Percentiles rank a stretch among this genome's conserved stretches.
phyloP scores from a whole-genome alignment of 495 filamentous ascomycete species.

The Penicillium taxi region DNA sequence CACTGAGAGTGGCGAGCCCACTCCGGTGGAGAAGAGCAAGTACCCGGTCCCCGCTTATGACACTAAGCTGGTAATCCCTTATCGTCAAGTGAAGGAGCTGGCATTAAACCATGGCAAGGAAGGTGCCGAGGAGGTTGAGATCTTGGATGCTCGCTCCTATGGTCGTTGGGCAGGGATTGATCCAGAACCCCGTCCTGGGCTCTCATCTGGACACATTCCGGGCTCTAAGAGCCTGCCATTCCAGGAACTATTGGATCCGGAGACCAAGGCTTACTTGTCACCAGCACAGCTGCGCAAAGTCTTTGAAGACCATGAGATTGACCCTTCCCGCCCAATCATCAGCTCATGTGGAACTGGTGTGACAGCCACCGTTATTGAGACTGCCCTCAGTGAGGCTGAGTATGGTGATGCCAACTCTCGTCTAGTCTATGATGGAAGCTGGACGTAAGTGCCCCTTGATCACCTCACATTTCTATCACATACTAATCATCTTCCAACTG shows the following conservation, averaged over 20 bases:
- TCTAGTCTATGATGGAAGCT: slow-evolving; percentile 89
- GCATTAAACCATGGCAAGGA: slow-evolving; percentile 70
- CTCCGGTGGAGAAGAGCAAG: slow-evolving; percentile 44
- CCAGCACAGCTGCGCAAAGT: slow-evolving; percentile 61
- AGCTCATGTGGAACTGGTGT: slow-evolving; percentile 89
- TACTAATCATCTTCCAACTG: slow-evolving; percentile 16
- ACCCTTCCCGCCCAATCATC: slow-evolving; percentile 79
- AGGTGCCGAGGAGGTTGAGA: slow-evolving; percentile 70
- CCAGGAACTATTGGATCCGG: slow-evolving; percentile 68
- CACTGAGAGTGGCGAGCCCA: slow-evolving; percentile 67
- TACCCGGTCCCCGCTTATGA: slow-evolving; percentile 52
- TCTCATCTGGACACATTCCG: slow-evolving; percentile 90
- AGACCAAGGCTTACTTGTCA: slow-evolving; percentile 72
- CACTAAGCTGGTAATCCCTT: slow-evolving; percentile 53
- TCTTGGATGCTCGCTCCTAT: slow-evolving; percentile 77
- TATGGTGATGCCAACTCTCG: slow-evolving; percentile 59
- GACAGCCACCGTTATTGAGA: slow-evolving; percentile 87
- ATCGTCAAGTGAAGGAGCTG: slow-evolving; percentile 71
- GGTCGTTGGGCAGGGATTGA: slow-evolving; percentile 76
- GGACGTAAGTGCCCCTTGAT: slow-evolving; percentile 66
- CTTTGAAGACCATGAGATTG: slow-evolving; percentile 69
- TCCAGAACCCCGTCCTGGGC: slow-evolving; percentile 76
- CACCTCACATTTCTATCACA: neutral
- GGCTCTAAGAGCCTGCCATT: slow-evolving; percentile 79
- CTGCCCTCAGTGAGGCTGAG: slow-evolving; percentile 71